Conservation (phyloP, 306 rosid species). For the Malus orientalis region DNA sequence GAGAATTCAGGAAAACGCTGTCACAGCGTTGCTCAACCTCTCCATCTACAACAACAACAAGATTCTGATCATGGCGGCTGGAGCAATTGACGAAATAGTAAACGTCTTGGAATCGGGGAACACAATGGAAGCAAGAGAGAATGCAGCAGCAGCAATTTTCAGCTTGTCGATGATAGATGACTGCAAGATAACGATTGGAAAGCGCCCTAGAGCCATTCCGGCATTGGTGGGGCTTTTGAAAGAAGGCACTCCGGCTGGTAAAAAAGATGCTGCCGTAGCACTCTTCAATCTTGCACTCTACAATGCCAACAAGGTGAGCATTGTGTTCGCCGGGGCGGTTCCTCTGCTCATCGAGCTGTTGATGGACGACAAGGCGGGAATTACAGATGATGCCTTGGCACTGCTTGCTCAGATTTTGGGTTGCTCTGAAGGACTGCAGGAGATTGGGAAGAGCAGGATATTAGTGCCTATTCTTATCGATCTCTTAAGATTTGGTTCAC, state of each 20-base stretch:
- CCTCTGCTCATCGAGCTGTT: conserved; percentile 55
- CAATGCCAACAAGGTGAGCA: conserved; percentile 53
- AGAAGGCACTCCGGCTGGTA: conserved; percentile 74
- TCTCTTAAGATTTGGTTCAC: conserved; percentile 85
- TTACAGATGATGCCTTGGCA: conserved; percentile 69
- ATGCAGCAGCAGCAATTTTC: conserved; percentile 79
- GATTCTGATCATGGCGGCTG: conserved; percentile 72
- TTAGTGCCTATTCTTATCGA: conserved; percentile 73
- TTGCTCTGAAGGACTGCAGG: conserved; percentile 58
- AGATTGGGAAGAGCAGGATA: conserved; percentile 56
- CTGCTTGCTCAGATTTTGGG: conserved; percentile 64
- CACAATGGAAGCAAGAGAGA: conserved; percentile 85
- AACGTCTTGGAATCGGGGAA: conserved; percentile 64
- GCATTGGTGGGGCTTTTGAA: conserved; percentile 67
- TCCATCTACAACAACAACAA: conserved; percentile 81
- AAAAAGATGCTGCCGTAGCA: conserved; percentile 79
- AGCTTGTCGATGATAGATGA: conserved; percentile 78
- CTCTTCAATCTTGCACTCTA: conserved; percentile 66
- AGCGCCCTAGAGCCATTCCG: conserved; percentile 51
- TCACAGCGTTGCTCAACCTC: conserved; percentile 81
- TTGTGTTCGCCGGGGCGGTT: conserved; percentile 53
- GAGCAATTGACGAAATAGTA: conserved; percentile 69
- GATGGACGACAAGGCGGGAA: conserved; percentile 74
- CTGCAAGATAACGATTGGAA: conserved; percentile 60
- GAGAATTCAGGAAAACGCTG: conserved; percentile 77